Evolutionary conservation across 495 filamentous ascomycete genomes (phyloP), one percentile per base, ranked within the genome.

Genomic region (Tuber borchii): DNA sequence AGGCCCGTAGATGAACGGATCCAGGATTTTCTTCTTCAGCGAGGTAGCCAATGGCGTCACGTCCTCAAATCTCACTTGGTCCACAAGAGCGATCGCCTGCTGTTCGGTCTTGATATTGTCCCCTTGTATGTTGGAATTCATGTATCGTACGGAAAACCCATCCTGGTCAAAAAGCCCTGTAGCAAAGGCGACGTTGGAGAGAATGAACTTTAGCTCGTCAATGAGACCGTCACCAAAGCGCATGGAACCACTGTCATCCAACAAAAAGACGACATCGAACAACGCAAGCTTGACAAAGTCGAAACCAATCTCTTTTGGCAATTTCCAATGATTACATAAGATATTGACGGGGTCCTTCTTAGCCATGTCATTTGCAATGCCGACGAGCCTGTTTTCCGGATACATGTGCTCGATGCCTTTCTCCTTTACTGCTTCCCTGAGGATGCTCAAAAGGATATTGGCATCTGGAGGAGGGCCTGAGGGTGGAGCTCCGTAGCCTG

Each of bases 161-260:
- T 93, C 91, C 40, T 88, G 84, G 78, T 93, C 91, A 76, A 93
- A 93, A 34, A 91, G 88, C 17, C 89, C 88, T 14, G 90, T 90
- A 1, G 89, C 90, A 56, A 87, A 89, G 17, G 90, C 88, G 37
- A 91, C 89, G 17, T 87, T 86, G 12, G 86, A 84, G 40, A 93
- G 83, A 74, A 92, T 91, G 70, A 90, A 84, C 77, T 87, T 86
- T 70, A 93, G 83, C 75, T 93, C 90, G n/a, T 89, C 86, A 84
- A 91, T 91, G 72, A 91, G 87, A 56, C 89, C 86, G n/a, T 90
- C 90, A 74, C 87, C 86, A 72, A 92, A 91, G 69, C 87, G 84
- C 83, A 93, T 92, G 39, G 91, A 92, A 19, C 91, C 91, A 82
- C 89, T 91, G 83, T 93, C 91, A 80, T 92, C 90, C 61, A 83